Conservation (phyloP, 2,329 filamentous ascomycete species). For the Cryphonectria carpinicola region DNA sequence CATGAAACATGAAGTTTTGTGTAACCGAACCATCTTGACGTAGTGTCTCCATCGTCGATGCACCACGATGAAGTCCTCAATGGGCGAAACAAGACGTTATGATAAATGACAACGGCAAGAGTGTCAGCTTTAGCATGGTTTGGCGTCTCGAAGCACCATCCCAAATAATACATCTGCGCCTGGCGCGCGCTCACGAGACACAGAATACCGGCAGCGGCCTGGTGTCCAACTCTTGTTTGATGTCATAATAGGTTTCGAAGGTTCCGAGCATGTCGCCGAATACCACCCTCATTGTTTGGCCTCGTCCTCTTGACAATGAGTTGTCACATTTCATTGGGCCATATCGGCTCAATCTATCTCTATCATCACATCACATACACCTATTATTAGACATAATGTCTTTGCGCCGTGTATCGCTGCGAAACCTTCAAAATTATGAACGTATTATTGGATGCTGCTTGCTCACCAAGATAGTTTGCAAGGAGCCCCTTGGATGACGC, state of each 20-base stretch:
- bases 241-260: background rate
- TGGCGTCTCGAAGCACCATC: background rate
- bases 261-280: constrained; percentile 8
- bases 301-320: background rate
- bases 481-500: background rate
- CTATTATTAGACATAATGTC: background rate
- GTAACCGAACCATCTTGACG: background rate
- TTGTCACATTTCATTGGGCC: background rate
- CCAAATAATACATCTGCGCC: background rate
- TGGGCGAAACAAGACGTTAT: background rate
- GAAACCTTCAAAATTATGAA: background rate
- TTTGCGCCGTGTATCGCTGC: background rate
- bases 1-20: background rate
- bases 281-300: background rate
- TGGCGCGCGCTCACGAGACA: background rate
- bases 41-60: background rate
- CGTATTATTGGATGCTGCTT: background rate
- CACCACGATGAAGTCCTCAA: background rate
- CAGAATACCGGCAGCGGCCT: background rate
- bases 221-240: background rate
- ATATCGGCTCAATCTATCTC: too few relatives aligned
- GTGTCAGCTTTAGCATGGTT: background rate
- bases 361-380: background rate
- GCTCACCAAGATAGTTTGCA: background rate
- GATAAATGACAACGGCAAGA: background rate